phyloP scores from a whole-genome alignment of 306 rosid species.

The Carpinus viminea region DNA sequence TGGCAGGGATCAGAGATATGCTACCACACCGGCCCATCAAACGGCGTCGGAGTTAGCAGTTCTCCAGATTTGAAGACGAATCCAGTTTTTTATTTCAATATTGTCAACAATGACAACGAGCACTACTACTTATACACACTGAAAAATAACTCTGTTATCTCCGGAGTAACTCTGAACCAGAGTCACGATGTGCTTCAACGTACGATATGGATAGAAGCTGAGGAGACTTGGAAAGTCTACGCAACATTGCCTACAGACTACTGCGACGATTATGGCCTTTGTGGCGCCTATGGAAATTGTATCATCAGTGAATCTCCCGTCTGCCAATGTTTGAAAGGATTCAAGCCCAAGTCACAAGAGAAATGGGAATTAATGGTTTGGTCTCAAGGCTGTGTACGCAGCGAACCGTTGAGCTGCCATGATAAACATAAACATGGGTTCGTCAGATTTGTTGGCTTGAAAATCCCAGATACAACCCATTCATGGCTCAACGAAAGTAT shows the following conservation, averaged over 20 bases:
- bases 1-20: too few relatives aligned
- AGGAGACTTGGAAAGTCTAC: constrained; percentile 43
- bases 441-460: constrained; percentile 31
- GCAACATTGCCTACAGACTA: constrained; percentile 30
- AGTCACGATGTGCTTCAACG: too few relatives aligned
- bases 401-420: constrained; percentile 32
- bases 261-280: constrained; percentile 47
- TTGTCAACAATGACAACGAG: too few relatives aligned
- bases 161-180: too few relatives aligned
- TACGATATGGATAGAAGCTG: background rate
- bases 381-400: constrained; percentile 48
- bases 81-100: too few relatives aligned
- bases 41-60: too few relatives aligned
- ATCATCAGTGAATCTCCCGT: constrained; percentile 33
- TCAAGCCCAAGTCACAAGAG: constrained; percentile 39
- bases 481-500: constrained; percentile 47
- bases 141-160: too few relatives aligned
- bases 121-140: too few relatives aligned
- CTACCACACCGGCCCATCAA: too few relatives aligned
- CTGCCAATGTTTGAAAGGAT: constrained; percentile 52
- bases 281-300: constrained; percentile 52
- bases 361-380: constrained; percentile 54
- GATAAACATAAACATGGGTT: constrained; percentile 40
- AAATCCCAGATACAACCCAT: constrained; percentile 49
- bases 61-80: too few relatives aligned